These are phyloP conservation scores for Trypanosoma avium DNA, from an alignment of 208 protist species.

Conservation along the genomic window DNA sequence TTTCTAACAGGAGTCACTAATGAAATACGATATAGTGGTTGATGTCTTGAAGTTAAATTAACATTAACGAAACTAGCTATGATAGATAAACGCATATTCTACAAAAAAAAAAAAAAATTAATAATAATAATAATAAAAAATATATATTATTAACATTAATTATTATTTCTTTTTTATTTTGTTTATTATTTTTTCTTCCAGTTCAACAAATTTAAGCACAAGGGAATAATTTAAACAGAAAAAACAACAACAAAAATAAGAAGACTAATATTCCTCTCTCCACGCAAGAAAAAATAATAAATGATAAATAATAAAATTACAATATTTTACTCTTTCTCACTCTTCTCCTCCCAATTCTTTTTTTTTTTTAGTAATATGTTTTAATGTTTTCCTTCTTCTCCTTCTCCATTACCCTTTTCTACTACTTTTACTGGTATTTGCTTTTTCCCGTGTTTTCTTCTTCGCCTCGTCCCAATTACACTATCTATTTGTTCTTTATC, in stretches of 20 bases:
- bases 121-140: constrained; percentile 10
- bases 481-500: constrained; percentile 28
- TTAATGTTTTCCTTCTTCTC: no score
- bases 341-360: no score
- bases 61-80: neutral
- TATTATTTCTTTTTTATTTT: neutral
- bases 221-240: neutral
- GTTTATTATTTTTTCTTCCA: neutral
- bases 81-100: constrained; percentile 15
- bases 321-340: no score
- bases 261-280: neutral
- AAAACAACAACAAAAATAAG: neutral
- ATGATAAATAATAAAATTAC: no score
- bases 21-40: neutral
- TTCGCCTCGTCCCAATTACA: constrained; percentile 29
- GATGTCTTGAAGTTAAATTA: constrained; percentile 2
- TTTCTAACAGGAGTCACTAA: constrained; percentile 28
- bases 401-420: no score
- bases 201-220: neutral
- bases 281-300: neutral
- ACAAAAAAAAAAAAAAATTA: constrained; percentile 19
- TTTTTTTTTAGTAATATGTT: no score
- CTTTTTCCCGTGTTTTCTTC: constrained; percentile 11
- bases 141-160: no score
- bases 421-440: no score